Conservation (phyloP, 2,329 filamentous ascomycete genomes). For the Alternaria dauci region DNA sequence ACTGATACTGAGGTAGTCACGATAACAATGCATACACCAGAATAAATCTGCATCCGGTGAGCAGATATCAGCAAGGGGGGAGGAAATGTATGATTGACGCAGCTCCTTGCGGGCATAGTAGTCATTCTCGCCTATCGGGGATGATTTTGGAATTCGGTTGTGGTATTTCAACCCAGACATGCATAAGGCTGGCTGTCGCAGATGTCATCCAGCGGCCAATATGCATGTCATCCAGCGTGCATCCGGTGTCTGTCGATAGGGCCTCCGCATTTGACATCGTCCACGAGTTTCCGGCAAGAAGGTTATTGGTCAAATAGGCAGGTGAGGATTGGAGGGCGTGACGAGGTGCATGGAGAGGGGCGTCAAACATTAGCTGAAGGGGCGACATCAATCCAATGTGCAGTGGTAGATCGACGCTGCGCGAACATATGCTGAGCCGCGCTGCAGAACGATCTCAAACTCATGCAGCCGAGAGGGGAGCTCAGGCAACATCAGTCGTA, state of each 20-base stretch:
- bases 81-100: neutral
- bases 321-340: slow-evolving; percentile 13
- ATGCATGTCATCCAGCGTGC: slow-evolving; percentile 15
- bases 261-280: slow-evolving; percentile 3
- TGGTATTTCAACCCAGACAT: slow-evolving; percentile 9
- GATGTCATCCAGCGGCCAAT: slow-evolving; percentile 14
- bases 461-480: neutral
- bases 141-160: neutral
- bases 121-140: neutral
- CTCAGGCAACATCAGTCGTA: neutral
- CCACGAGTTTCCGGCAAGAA: slow-evolving; percentile 6
- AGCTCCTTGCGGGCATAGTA: neutral
- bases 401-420: slow-evolving; percentile 20
- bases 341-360: slow-evolving; percentile 20
- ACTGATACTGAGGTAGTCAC: neutral
- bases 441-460: neutral
- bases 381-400: slow-evolving; percentile 9
- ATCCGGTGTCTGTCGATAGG: slow-evolving; percentile 26
- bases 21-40: neutral
- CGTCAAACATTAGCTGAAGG: slow-evolving; percentile 3
- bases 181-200: slow-evolving; percentile 22
- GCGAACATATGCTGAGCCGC: slow-evolving; percentile 22
- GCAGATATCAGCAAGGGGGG: neutral
- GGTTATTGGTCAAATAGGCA: slow-evolving; percentile 12
- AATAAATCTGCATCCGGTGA: slow-evolving; percentile 18